Evolutionary conservation across 2,329 filamentous ascomycete genomes (phyloP).

Genomic region (Phoma herbarum): DNA sequence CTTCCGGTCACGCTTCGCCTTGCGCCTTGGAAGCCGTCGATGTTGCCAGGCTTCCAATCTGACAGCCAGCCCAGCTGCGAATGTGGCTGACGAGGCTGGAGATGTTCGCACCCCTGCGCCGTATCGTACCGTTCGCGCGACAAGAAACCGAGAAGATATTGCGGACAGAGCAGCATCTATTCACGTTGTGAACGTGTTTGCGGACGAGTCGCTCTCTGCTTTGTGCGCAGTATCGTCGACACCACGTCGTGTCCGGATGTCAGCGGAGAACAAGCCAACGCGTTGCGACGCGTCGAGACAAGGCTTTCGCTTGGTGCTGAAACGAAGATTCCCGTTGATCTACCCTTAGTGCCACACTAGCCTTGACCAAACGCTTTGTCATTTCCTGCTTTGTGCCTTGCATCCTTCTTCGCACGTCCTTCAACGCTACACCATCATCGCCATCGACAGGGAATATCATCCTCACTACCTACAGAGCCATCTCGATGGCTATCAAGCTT

Average conservation of each 20-base stretch:
- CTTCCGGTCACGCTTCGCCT: constrained; percentile 2
- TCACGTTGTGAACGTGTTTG: neutral
- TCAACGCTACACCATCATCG: neutral
- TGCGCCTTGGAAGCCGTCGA: constrained; percentile 9
- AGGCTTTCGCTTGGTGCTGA: constrained; percentile 36
- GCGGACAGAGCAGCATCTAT: constrained; percentile 12
- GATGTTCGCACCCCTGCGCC: constrained; percentile 19
- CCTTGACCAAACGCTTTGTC: constrained; percentile 12
- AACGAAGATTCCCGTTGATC: constrained; percentile 43
- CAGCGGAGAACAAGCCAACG: constrained; percentile 34
- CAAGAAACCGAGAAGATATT: constrained; percentile 1
- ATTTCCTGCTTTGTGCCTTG: constrained; percentile 15
- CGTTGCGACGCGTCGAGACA: constrained; percentile 33
- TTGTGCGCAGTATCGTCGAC: constrained; percentile 12
- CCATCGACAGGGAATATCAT: neutral
- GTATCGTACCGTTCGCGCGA: constrained; percentile 4
- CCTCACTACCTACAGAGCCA: neutral
- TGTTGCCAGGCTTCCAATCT: constrained; percentile 30
- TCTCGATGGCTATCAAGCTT: neutral
- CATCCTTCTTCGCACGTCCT: neutral
- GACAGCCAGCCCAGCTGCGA: constrained; percentile 28
- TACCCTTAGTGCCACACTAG: constrained; percentile 37
- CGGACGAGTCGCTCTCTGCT: constrained; percentile 3
- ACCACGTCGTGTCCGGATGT: constrained; percentile 10
- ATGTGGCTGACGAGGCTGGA: constrained; percentile 33